Conservation (phyloP, 169 alveolate genomes). For the Plasmodium cynomolgi region DNA sequence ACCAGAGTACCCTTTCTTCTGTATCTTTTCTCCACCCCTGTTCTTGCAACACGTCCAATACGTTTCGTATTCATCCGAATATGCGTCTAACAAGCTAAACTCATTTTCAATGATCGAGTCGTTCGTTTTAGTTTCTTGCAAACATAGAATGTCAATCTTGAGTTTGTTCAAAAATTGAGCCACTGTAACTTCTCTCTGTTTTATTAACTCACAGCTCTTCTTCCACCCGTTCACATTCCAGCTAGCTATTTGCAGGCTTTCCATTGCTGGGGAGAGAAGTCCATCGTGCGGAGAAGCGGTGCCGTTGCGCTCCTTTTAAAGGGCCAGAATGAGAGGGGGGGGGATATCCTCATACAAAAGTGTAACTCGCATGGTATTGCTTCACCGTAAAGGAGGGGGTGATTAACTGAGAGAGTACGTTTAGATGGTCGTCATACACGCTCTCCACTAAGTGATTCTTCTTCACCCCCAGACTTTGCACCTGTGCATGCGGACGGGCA, state of each 20-base stretch:
- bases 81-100: constrained; percentile 33
- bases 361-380: neutral
- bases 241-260: constrained; percentile 43
- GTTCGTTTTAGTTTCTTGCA: constrained; percentile 76
- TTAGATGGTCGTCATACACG: neutral
- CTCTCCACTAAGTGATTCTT: neutral
- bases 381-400: neutral
- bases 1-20: constrained; percentile 66
- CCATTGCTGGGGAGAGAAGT: constrained; percentile 1
- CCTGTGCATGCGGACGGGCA: neutral
- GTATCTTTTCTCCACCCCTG: neutral
- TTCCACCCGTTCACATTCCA: constrained; percentile 82
- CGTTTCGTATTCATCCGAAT: constrained; percentile 56
- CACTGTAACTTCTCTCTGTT: constrained; percentile 23
- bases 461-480: neutral
- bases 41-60: constrained; percentile 65
- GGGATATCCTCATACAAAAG: neutral
- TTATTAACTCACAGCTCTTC: constrained; percentile 70
- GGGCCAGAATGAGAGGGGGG: neutral
- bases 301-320: neutral
- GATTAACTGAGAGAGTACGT: neutral
- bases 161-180: constrained; percentile 26
- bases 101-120: constrained; percentile 51
- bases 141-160: constrained; percentile 72
- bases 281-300: neutral